Conservation (phyloP, 1,139 yeast species). For the Taiozyma sp. region DNA sequence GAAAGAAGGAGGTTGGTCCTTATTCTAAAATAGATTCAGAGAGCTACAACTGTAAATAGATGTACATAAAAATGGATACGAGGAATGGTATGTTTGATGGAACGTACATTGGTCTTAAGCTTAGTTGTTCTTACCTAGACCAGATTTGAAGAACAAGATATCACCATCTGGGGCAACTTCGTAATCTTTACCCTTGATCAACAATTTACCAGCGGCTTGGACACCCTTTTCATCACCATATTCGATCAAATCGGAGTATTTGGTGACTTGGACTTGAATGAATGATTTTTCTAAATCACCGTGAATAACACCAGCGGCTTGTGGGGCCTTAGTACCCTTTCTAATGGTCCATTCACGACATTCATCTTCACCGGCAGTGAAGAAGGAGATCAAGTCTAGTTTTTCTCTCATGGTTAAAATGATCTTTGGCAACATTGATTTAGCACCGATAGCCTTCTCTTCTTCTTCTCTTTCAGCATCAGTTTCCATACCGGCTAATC, state of each 20-base stretch:
- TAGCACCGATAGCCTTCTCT: constrained; percentile 80
- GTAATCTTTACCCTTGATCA: constrained; percentile 95
- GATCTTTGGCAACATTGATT: constrained; percentile 84
- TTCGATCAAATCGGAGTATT: constrained; percentile 79
- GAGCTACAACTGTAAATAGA: background rate
- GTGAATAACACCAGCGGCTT: constrained; percentile 85
- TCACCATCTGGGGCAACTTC: constrained; percentile 83
- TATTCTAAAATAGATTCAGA: constrained; percentile 35
- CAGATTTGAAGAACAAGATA: constrained; percentile 89
- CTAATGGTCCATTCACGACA: constrained; percentile 90
- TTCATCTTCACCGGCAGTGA: constrained; percentile 82
- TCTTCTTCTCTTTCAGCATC: constrained; percentile 93
- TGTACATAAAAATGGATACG: constrained; percentile 1
- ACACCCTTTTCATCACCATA: constrained; percentile 79
- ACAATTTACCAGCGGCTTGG: constrained; percentile 88
- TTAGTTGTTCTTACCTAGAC: constrained; percentile 78
- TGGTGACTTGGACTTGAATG: constrained; percentile 78
- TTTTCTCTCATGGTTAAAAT: constrained; percentile 79
- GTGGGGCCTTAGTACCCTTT: constrained; percentile 80
- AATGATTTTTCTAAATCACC: constrained; percentile 75
- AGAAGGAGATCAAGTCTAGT: constrained; percentile 75
- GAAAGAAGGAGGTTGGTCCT: constrained; percentile 47
- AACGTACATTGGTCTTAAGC: background rate
- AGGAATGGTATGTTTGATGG: background rate
- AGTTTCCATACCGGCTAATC: constrained; percentile 78